A percentile compares a stretch with the other conserved stretches of the same genome.
These are phyloP conservation scores for Penicillium lividum DNA, from an alignment of 495 filamentous ascomycete genomes.

Conservation along the genomic window DNA sequence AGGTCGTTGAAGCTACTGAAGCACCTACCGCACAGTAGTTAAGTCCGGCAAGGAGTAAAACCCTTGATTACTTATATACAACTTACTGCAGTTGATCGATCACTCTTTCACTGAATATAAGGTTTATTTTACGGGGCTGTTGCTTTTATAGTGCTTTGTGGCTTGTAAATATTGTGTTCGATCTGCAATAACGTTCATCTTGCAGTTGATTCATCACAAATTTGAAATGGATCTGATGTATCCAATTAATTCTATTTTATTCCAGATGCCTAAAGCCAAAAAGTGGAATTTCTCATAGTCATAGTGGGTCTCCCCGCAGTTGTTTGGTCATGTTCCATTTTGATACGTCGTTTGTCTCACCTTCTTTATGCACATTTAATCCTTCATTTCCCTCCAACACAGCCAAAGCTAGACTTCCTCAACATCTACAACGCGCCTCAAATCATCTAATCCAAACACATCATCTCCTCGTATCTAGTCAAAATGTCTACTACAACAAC, in stretches of 20 bases:
- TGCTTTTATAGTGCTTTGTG: neutral
- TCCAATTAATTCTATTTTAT: neutral
- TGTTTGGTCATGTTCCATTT: neutral
- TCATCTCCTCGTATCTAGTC: neutral
- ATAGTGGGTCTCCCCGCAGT: neutral
- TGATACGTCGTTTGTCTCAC: neutral
- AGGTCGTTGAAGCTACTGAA: slow-evolving; percentile 7
- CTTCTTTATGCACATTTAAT: neutral
- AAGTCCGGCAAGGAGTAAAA: slow-evolving; percentile 3
- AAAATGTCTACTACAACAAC: slow-evolving; percentile 27
- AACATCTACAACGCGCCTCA: no score
- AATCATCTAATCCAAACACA: neutral
- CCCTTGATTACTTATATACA: neutral
- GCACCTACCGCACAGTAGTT: neutral
- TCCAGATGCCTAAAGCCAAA: neutral
- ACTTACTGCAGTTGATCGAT: neutral
- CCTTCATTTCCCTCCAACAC: neutral
- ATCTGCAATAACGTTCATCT: slow-evolving; percentile 1
- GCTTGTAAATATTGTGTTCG: neutral
- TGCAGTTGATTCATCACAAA: slow-evolving; percentile 5
- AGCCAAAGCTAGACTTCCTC: no score
- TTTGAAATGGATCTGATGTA: neutral
- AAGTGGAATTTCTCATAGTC: neutral
- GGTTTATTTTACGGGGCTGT: neutral
- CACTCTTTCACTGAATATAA: neutral